phyloP scores from a whole-genome alignment of 768 basidiomycete genomes.

The Lactarius akahatsu region DNA sequence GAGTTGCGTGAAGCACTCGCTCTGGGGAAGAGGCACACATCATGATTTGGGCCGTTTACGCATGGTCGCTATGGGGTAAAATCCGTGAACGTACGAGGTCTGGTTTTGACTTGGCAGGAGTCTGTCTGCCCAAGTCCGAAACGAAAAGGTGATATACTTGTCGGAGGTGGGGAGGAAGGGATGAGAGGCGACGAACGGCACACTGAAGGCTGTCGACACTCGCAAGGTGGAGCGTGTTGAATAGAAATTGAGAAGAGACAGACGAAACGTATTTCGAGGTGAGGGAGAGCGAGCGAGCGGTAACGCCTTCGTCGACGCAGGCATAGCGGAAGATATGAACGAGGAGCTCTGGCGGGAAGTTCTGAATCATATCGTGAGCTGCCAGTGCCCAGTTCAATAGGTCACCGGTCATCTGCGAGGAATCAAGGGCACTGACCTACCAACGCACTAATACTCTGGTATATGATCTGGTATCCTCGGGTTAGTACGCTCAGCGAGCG shows the following conservation, averaged over 20 bases:
- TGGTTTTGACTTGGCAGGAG: not conserved
- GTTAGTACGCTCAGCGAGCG: not conserved
- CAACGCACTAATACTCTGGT: not conserved
- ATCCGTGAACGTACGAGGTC: not conserved
- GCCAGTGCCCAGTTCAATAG: not conserved
- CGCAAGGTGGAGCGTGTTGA: constrained; percentile 13
- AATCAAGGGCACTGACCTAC: not conserved
- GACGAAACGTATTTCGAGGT: constrained; percentile 20
- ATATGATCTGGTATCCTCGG: not conserved
- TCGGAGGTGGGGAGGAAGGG: constrained; percentile 15
- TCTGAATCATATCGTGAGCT: constrained; percentile 15
- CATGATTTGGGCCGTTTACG: constrained; percentile 4
- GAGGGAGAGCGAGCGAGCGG: constrained; percentile 21
- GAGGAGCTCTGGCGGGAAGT: constrained; percentile 23
- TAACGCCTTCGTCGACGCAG: constrained; percentile 20
- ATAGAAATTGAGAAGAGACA: constrained; percentile 19
- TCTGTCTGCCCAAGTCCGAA: constrained; percentile 3
- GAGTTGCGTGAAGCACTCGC: not conserved
- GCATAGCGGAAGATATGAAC: constrained; percentile 20
- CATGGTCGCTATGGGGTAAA: not conserved
- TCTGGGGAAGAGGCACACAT: not conserved
- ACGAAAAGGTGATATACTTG: constrained; percentile 24
- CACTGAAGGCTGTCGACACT: constrained; percentile 5
- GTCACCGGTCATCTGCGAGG: not conserved
- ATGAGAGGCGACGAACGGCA: constrained; percentile 9